Evolutionary conservation across 768 basidiomycete species (phyloP), one percentile per base, ranked within the genome.

Genomic region (Chlorophyllum brunneum): DNA sequence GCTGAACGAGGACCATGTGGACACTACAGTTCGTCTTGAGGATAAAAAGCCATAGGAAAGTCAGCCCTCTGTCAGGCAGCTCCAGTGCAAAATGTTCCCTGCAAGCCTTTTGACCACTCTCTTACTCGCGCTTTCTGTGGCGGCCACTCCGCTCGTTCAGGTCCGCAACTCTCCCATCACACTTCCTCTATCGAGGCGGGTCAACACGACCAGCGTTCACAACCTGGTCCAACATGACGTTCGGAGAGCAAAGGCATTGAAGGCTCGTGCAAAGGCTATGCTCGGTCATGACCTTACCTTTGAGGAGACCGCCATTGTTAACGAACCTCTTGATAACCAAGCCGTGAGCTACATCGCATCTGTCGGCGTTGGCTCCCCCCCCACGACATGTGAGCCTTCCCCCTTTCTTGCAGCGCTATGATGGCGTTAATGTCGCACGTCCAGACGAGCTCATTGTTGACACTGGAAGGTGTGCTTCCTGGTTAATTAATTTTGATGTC

Each of bases 401-500:
- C 30, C 15, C 10, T 4, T 42, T 5, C 26, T 20, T 15, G 16
- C 16, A 2, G 34, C 6, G 11, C 3, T 16, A 16, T 23, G 45
- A 24, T 8, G 7, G 26, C 34, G 20, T 56, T 30, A 50, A 43
- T 33, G 31, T 7, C 48, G 45, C 23, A 31, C 48, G 5, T 18
- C n/a, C 39, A 85, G 83, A 80, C 61, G 43, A 61, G 3, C 72
- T 87, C 43, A 60, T 86, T 48, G 67, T 86, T 48, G 84, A 85
- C 60, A 84, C 84, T 2, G 82, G 81, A 64, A 83, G 80, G 69
- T 68, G 22, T 31, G 36, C 10, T 20, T 27, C 20, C 5, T 29
- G 13, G 7, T 18, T 15, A 3, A 3, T 11, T 45, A 5, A 10
- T 5, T 16, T 45, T 9, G 9, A n/a, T 31, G 13, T 18, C 9